phyloP scores from a whole-genome alignment of 2,329 filamentous ascomycete species.

The Corynespora cassiicola region DNA sequence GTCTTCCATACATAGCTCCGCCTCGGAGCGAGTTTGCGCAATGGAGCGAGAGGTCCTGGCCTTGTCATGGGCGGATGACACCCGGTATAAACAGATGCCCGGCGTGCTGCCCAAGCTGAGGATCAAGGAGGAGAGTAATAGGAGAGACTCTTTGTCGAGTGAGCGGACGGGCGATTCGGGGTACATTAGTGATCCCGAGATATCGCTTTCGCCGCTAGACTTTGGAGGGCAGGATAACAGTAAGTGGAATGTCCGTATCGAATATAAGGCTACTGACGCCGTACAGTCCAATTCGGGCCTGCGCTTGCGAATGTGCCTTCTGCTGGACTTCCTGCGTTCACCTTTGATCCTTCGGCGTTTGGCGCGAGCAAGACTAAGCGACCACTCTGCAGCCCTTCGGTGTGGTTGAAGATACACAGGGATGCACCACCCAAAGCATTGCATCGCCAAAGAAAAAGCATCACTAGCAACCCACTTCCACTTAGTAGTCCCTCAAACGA shows the following conservation, averaged over 20 bases:
- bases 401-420: constrained; percentile 14
- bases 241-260: no score
- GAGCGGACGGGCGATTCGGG: constrained; percentile 39
- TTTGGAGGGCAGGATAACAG: constrained; percentile 19
- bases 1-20: no score
- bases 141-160: constrained; percentile 35
- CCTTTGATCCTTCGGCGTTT: constrained; percentile 11
- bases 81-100: constrained; percentile 9
- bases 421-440: constrained; percentile 1
- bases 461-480: constrained; percentile 11
- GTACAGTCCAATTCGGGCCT: no score
- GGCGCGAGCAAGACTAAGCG: constrained; percentile 8
- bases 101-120: constrained; percentile 27
- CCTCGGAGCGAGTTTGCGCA: constrained; percentile 15
- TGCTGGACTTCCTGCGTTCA: constrained; percentile 8
- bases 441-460: constrained; percentile 5
- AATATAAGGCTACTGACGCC: no score
- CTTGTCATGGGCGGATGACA: constrained; percentile 11
- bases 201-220: constrained; percentile 33
- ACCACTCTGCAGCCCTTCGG: constrained; percentile 1
- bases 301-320: no score
- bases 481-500: neutral
- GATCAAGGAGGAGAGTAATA: constrained; percentile 18
- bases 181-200: constrained; percentile 36
- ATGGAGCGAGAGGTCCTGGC: no score